Evolutionary conservation across 2,329 filamentous ascomycete genomes (phyloP), one percentile per base, ranked within the genome.

Genomic region (Fusarium domesticum): DNA sequence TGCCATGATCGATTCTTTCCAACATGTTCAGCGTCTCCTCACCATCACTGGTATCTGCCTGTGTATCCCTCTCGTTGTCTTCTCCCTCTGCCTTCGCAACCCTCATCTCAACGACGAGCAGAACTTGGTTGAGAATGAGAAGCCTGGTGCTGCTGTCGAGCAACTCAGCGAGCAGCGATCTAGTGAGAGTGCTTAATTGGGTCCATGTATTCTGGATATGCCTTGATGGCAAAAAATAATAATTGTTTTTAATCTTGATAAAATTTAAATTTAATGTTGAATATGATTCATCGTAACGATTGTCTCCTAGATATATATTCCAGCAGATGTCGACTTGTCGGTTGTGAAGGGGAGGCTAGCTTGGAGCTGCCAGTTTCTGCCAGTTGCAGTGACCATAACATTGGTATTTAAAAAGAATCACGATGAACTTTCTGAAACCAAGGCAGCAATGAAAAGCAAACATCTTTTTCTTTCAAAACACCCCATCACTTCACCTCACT

Each of bases 11-110:
- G 54, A 58, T 6, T 63, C 72, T 4, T 77, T 77, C 53, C 67
- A 73, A 56, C 62, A 74, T 35, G 66, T 72, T 0, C 74, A 77
- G 66, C 65, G 68, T 6, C 57, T 75, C 23, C 65, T 77, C 8
- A 68, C 65, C 40, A 74, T 77, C 43, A 70, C 70, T 4, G 74
- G 74, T 25, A 71, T 77, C 54, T 73, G 70, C 45, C 61, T 77
- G 19, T 74, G 69, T 38, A 64, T 76, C 20, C 74, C 73, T 18
- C 67, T 76, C 17, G 73, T 77, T 20, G 65, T 45, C 1, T 73
- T 76, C 39, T 68, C 71, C 2, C 31, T 69, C 8, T 56, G 59
- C 42, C 57, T 74, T 44, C 66, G 72, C 42, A 74, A 76, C 58
- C 72, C 72, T 30, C 69, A 67, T 57, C 65, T 76, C 38, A 75